Evolutionary conservation across 768 basidiomycete genomes (phyloP).

Genomic region (Naganishia vaughanmartiniae): DNA sequence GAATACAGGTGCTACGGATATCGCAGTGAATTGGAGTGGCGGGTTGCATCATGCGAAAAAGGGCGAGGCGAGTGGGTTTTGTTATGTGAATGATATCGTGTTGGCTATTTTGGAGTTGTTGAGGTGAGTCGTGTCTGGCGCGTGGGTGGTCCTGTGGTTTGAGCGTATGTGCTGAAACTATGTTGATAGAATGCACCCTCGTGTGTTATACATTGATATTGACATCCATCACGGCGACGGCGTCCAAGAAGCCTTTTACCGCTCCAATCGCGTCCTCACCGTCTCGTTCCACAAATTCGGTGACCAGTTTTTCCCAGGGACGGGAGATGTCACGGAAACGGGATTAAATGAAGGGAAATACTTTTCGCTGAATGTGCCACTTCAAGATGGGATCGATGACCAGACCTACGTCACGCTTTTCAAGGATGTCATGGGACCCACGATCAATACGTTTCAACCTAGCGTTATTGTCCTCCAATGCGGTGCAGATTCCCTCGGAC

Average conservation of each 20-base stretch:
- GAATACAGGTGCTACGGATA: slow-evolving; percentile 79
- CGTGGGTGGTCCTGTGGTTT: not conserved
- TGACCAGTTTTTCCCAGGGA: slow-evolving; percentile 96
- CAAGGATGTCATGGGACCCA: slow-evolving; percentile 93
- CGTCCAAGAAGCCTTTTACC: slow-evolving; percentile 96
- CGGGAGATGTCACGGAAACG: slow-evolving; percentile 91
- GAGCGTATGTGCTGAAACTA: not conserved
- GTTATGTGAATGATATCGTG: slow-evolving; percentile 96
- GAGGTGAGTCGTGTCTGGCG: slow-evolving; percentile 61
- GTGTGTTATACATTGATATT: slow-evolving; percentile 97
- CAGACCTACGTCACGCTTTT: slow-evolving; percentile 93
- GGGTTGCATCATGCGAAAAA: slow-evolving; percentile 98
- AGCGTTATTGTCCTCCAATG: slow-evolving; percentile 91
- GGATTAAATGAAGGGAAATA: slow-evolving; percentile 77
- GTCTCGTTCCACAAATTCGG: slow-evolving; percentile 99
- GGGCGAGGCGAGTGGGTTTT: slow-evolving; percentile 96
- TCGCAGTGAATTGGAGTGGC: slow-evolving; percentile 98
- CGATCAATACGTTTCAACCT: slow-evolving; percentile 82
- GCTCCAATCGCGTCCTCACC: slow-evolving; percentile 96
- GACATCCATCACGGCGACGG: slow-evolving; percentile 99
- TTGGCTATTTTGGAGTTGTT: slow-evolving; percentile 88
- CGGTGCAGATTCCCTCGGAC: slow-evolving; percentile 92
- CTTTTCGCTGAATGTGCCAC: slow-evolving; percentile 89
- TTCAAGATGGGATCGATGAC: slow-evolving; percentile 95
- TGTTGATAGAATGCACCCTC: slow-evolving; percentile 72